Evolutionary conservation across 768 basidiomycete species (phyloP), one percentile per base, ranked within the genome.

Genomic region (Agrocybe chaxingu): DNA sequence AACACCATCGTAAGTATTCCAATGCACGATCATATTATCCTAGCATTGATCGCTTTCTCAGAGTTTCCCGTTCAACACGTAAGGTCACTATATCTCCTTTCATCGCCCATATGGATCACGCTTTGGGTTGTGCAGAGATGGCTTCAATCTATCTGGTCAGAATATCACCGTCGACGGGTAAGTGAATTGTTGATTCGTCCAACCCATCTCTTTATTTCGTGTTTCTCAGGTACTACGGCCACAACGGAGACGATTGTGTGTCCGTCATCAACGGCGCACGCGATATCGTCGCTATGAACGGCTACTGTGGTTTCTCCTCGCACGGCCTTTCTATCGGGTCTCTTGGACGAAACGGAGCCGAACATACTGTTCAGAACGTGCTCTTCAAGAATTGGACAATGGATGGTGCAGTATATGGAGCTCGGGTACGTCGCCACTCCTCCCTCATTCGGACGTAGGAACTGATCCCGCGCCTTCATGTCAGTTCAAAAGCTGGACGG

Each of bases 261-360:
- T 75, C 77, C 1, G 70, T 79, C 18, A 71, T 76, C 52, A 69
- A 73, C 48, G 75, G 75, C 4, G 74, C 73, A 0, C 58, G 62
- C 30, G 71, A 78, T 58, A 71, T 78, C 36, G 65, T 73, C n/a
- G 73, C 71, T 7, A 64, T 67, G 51, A 75, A 74, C 53, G 74
- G 70, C 1, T 74, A 66, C 58, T 73, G 75, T 48, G 73, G 72
- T 5, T 77, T 75, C 57, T 74, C 72, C 6, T 74, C 70, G 5
- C 76, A 79, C 62, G 77, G 77, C 0, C 65, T 74, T 38, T 74
- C 73, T 30, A 75, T 79, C 49, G 76, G 77, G 16, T 75, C 73
- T 32, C 61, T 77, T 31, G 76, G 77, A 31, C 66, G 67, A 10
- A 61, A 65, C 36, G 73, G 75, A 13, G 67, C 67, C 3, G 56